A percentile compares a stretch with the other conserved stretches of the same genome.
phyloP scores from a whole-genome alignment of 2,329 filamentous ascomycete genomes.

The Cladosporium sp. region DNA sequence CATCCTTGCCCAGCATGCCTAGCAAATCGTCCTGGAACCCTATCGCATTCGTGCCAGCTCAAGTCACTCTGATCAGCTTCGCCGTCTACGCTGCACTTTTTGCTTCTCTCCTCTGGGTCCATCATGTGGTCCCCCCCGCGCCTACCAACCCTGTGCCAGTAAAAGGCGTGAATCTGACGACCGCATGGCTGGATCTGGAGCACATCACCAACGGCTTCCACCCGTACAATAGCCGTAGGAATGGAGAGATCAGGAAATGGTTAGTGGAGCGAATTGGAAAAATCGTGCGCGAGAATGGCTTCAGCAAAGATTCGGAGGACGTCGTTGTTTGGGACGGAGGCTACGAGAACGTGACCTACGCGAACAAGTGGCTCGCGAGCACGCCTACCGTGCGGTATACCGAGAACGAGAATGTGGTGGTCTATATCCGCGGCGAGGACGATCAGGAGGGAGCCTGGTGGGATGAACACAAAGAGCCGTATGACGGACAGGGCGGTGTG shows the following conservation, averaged over 20 bases:
- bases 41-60: slow-evolving; percentile 72
- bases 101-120: slow-evolving; percentile 66
- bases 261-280: slow-evolving; percentile 65
- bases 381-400: slow-evolving; percentile 62
- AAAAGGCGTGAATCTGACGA: slow-evolving; percentile 69
- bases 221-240: slow-evolving; percentile 81
- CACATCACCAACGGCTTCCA: slow-evolving; percentile 71
- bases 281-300: slow-evolving; percentile 61
- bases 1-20: slow-evolving; percentile 8
- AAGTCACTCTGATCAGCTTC: slow-evolving; percentile 76
- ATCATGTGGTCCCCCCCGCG: slow-evolving; percentile 62
- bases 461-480: slow-evolving; percentile 37
- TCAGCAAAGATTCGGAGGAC: not conserved
- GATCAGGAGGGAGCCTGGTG: slow-evolving; percentile 71
- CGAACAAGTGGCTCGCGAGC: slow-evolving; percentile 21
- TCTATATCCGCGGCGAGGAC: slow-evolving; percentile 82
- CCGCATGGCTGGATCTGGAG: slow-evolving; percentile 83
- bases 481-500: slow-evolving; percentile 62
- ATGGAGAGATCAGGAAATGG: slow-evolving; percentile 75
- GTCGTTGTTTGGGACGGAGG: slow-evolving; percentile 10
- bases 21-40: slow-evolving; percentile 32
- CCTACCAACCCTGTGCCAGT: slow-evolving; percentile 53
- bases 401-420: slow-evolving; percentile 85
- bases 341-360: slow-evolving; percentile 61
- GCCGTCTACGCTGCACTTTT: slow-evolving; percentile 73